A percentile compares a stretch with the other conserved stretches of the same genome.
phyloP scores from a whole-genome alignment of 129 eudicot genomes.

The Chrysanthemum lavandulifolium region DNA sequence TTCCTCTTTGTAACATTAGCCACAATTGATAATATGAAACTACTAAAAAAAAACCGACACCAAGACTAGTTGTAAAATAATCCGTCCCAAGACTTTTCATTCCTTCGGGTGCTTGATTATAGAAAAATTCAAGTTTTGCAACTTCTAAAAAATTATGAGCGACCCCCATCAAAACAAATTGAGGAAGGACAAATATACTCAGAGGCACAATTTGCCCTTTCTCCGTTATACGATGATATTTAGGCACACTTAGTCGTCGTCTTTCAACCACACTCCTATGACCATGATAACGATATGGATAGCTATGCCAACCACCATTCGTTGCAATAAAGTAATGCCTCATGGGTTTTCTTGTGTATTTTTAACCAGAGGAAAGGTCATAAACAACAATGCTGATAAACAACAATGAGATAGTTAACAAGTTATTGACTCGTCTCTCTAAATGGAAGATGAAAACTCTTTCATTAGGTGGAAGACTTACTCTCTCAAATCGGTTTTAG shows the following conservation, averaged over 20 bases:
- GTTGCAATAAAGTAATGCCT: constrained; percentile 65
- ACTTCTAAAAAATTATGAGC: neutral
- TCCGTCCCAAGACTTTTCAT: neutral
- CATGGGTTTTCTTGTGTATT: constrained; percentile 52
- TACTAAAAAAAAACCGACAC: neutral
- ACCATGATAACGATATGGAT: neutral
- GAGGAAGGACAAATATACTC: constrained; percentile 2
- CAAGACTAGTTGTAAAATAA: neutral
- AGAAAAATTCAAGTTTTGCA: neutral
- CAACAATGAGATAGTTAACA: too few relatives aligned
- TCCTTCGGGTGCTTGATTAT: constrained; percentile 8
- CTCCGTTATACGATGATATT: neutral
- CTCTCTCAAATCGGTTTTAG: too few relatives aligned
- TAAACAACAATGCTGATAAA: too few relatives aligned
- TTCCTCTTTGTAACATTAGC: constrained; percentile 2
- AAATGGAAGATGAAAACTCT: too few relatives aligned
- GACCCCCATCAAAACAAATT: neutral
- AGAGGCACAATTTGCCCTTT: neutral
- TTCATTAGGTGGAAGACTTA: too few relatives aligned
- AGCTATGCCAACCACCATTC: constrained; percentile 32
- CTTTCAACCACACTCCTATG: neutral
- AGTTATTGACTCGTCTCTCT: too few relatives aligned
- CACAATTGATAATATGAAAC: neutral
- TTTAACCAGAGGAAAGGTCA: constrained; percentile 38
- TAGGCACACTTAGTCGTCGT: neutral